Conservation (phyloP, 2,329 filamentous ascomycete genomes). For the Diaporthe sp. region DNA sequence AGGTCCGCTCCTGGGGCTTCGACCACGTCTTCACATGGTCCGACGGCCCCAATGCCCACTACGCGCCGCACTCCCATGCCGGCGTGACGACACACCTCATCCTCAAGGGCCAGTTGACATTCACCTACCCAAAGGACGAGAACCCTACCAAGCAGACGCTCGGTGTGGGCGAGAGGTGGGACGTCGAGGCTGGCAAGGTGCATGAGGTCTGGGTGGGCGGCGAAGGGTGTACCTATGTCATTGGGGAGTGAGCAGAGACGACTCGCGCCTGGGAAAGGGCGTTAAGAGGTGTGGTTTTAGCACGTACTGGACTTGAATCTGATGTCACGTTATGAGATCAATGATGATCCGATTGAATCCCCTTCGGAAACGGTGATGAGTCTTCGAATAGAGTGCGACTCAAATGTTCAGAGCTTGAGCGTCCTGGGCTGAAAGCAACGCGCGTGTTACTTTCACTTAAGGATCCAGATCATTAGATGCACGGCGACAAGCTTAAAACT, state of each 20-base stretch:
- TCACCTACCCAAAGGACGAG: constrained; percentile 74
- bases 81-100: constrained; percentile 79
- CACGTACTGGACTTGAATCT: too few relatives aligned
- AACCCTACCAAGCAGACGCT: constrained; percentile 70
- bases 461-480: too few relatives aligned
- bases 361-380: neutral
- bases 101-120: constrained; percentile 73
- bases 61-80: constrained; percentile 75
- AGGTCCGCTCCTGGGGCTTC: constrained; percentile 80
- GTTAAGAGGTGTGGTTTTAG: neutral
- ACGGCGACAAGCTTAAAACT: too few relatives aligned
- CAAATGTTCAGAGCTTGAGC: too few relatives aligned
- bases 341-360: neutral
- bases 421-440: too few relatives aligned
- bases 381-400: too few relatives aligned
- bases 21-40: constrained; percentile 79
- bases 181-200: constrained; percentile 73
- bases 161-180: constrained; percentile 72
- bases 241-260: constrained; percentile 63
- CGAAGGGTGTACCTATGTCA: constrained; percentile 77
- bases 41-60: constrained; percentile 76
- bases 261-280: neutral
- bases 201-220: constrained; percentile 80
- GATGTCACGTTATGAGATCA: neutral
- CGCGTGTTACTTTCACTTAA: too few relatives aligned